phyloP scores from a whole-genome alignment of 2,329 filamentous ascomycete species.

The Botrytis sinoallii region DNA sequence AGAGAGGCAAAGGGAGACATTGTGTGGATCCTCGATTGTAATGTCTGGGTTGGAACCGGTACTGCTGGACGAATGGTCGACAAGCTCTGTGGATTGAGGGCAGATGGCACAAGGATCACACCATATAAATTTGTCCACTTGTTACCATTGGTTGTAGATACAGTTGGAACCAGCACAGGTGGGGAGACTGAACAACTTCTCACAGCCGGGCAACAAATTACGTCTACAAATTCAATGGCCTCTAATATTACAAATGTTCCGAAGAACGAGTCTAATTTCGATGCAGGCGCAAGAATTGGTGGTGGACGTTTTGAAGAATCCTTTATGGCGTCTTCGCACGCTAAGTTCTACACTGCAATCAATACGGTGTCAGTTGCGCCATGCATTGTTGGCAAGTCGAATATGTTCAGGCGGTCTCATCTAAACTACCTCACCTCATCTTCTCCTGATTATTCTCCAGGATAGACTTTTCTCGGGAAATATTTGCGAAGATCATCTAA shows the following conservation, averaged over 20 bases:
- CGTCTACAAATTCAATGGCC: conserved; percentile 37
- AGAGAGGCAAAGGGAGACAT: conserved; percentile 83
- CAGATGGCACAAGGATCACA: conserved; percentile 47
- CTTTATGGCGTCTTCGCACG: conserved; percentile 90
- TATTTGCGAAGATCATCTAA: conserved; percentile 96
- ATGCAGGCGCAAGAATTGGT: conserved; percentile 43
- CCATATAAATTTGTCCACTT: conserved; percentile 94
- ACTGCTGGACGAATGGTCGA: conserved; percentile 88
- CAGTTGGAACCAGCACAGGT: conserved; percentile 42
- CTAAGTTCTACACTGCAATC: conserved; percentile 97
- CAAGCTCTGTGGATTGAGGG: conserved; percentile 68
- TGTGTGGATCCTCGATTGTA: conserved; percentile 94
- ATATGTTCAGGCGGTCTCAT: conserved; percentile 95
- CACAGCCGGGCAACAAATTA: conserved; percentile 28
- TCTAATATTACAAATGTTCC: conserved; percentile 33
- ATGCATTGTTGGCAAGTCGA: conserved; percentile 94
- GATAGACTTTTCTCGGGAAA: conserved; percentile 96
- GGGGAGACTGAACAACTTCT: conserved; percentile 31
- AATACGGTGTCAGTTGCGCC: conserved; percentile 88
- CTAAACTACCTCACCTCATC: conserved; percentile 66
- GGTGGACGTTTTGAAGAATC: conserved; percentile 89
- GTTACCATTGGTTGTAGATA: conserved; percentile 84
- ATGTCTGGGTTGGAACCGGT: conserved; percentile 82
- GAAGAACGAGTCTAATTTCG: conserved; percentile 29
- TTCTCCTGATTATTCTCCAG: conserved; percentile 49